These are phyloP conservation scores for Purpureocillium lavendulum DNA, from an alignment of 2,329 filamentous ascomycete species.

Conservation along the genomic window DNA sequence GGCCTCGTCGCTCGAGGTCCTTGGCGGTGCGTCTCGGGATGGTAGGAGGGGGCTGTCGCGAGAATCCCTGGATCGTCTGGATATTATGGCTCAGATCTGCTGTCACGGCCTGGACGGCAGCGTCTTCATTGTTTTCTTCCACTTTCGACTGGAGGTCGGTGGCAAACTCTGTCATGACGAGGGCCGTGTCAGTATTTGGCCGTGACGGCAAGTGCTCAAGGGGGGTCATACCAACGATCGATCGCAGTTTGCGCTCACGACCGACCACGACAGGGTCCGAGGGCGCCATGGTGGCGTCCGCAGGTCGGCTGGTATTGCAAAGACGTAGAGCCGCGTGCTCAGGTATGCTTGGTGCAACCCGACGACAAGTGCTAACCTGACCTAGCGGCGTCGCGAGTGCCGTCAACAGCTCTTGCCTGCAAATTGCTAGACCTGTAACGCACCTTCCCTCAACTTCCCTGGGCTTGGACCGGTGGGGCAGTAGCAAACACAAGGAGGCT, in stretches of 20 bases:
- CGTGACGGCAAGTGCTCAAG: no score
- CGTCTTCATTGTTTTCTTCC: conserved; percentile 19
- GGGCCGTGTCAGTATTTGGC: background rate
- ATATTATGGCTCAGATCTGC: conserved; percentile 20
- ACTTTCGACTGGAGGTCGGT: conserved; percentile 16
- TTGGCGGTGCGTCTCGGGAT: conserved; percentile 5
- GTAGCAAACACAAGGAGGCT: no score
- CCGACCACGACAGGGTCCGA: conserved; percentile 7
- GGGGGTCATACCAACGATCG: conserved; percentile 14
- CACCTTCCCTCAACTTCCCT: no score
- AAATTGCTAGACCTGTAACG: no score
- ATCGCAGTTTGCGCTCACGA: conserved; percentile 14
- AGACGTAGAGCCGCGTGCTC: no score
- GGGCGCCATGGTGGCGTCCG: conserved; percentile 14
- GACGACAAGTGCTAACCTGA: no score
- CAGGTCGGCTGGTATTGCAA: no score
- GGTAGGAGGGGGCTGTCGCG: background rate
- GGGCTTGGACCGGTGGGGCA: no score
- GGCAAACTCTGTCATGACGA: conserved; percentile 16
- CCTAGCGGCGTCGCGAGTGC: no score
- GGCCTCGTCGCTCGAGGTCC: conserved; percentile 48
- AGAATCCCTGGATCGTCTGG: conserved; percentile 10
- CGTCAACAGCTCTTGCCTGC: no score
- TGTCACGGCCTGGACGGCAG: conserved; percentile 29
- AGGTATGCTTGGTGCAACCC: no score